These are phyloP conservation scores for Coemansia sp. DNA, from an alignment of 192 early-diverging fungal genomes.

Conservation along the genomic window DNA sequence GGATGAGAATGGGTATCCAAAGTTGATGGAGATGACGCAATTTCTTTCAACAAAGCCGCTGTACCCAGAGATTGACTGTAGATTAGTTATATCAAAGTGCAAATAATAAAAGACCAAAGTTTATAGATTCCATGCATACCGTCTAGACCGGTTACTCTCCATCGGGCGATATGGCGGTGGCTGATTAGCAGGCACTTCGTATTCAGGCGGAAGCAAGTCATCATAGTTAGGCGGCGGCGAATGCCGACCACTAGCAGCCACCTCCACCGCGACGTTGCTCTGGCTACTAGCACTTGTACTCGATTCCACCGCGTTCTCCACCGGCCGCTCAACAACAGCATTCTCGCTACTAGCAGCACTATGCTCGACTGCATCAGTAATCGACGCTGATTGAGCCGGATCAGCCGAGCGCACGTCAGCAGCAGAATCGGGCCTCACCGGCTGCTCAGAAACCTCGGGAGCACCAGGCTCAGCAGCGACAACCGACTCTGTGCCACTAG, in stretches of 20 bases:
- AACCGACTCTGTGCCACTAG: background rate
- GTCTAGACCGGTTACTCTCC: conserved; percentile 1
- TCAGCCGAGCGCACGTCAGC: background rate
- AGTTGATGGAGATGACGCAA: conserved; percentile 22
- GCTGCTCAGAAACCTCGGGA: background rate
- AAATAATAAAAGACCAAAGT: too few species aligned
- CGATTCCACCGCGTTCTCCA: too few species aligned
- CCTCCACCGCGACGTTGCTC: background rate
- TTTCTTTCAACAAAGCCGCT: conserved; percentile 19
- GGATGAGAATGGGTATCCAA: conserved; percentile 9
- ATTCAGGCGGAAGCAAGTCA: conserved; percentile 35
- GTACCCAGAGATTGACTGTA: conserved; percentile 27
- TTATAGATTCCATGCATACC: background rate
- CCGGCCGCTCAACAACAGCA: background rate
- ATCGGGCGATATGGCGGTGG: conserved; percentile 38
- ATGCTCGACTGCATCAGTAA: background rate
- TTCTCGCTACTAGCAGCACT: background rate
- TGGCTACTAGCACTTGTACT: background rate
- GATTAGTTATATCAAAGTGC: conserved; percentile 7
- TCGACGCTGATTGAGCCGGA: background rate
- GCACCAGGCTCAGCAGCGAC: too few species aligned
- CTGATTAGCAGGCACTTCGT: conserved; percentile 13
- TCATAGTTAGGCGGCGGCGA: conserved; percentile 39
- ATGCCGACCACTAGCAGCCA: background rate
- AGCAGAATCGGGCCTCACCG: background rate